Evolutionary conservation across 176 grass and related monocot genomes (phyloP).

Genomic region (bread wheat (Triticum aestivum)): IWGSC_CS_RefSeq_v2.1 NC_057802.1:550402398-550402897

Average conservation of each 20-base stretch:
- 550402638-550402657: slow-evolving; percentile 11
- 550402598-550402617: background rate
- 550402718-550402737: slow-evolving; percentile 71
- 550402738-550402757: slow-evolving; percentile 69
- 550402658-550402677: slow-evolving; percentile 44
- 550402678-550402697: slow-evolving; percentile 83
- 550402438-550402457: background rate
- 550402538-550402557: background rate
- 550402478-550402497: background rate
- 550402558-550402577: background rate
- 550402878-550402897: slow-evolving; percentile 92
- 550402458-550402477: background rate
- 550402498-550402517: background rate
- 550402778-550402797: slow-evolving; percentile 25
- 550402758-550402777: slow-evolving; percentile 64
- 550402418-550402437: slow-evolving; percentile 7
- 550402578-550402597: background rate
- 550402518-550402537: background rate
- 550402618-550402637: background rate
- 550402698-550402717: slow-evolving; percentile 73
- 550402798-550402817: slow-evolving; percentile 57
- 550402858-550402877: slow-evolving; percentile 63
- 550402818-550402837: slow-evolving; percentile 54
- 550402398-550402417: background rate
- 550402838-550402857: slow-evolving; percentile 50